Evolutionary conservation across 2,329 filamentous ascomycete genomes (phyloP), one percentile per base, ranked within the genome.

Genomic region (Colletotrichum sp.): DNA sequence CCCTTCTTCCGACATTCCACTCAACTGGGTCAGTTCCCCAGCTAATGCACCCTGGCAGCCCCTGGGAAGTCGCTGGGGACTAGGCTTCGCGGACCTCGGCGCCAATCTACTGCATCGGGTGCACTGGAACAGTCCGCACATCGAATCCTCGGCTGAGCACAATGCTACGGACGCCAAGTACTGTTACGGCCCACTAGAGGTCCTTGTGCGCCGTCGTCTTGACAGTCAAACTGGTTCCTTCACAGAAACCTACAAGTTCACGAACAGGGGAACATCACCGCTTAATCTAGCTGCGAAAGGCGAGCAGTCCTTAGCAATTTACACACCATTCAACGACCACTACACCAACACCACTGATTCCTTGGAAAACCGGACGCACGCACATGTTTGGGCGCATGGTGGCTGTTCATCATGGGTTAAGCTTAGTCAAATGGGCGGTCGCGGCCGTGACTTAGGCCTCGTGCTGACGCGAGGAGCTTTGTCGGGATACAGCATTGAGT

Each of bases 31-130:
- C 27, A 76, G 68, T 57, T 71, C 64, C 25, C 73, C 68, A n/a
- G 60, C 59, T 15, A 77, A 77, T 57, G 75, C 73, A 15, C 68
- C 75, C 8, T 77, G 75, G 75, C 75, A 76, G 15, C 75, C 75
- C 13, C 36, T 72, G 13, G 75, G 75, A 5, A 77, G 75, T 36
- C 75, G 75, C 5, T 77, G 75, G 75, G 68, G 75, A 16, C 57
- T 76, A 6, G 73, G 75, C 5, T 77, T 68, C 32, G 59, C 74
- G 15, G 73, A 77, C 36, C 68, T 72, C 4, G 75, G 75, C 11
- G 34, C 34, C 11, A 15, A 68, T 44, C 30, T 68, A 8, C 68
- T 76, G 5, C 72, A 77, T 30, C 72, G 75, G 6, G 16, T 66
- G 25, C 75, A 57, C 12, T 77, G 75, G 75, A 77, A 72, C 30